phyloP scores from a whole-genome alignment of 345 rosid species.

The Acer yangbiense region DNA sequence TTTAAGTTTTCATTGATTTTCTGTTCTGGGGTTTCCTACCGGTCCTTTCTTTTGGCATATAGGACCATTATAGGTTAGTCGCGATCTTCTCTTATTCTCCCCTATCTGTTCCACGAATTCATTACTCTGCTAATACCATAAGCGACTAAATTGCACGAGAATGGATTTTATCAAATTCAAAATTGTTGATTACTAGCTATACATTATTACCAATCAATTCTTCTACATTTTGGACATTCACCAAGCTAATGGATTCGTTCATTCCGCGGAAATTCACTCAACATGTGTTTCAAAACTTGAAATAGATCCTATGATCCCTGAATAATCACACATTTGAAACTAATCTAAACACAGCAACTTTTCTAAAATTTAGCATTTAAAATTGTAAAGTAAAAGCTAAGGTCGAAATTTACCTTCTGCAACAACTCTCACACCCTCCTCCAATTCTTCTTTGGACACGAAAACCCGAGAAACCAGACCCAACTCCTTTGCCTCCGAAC shows the following conservation, averaged over 20 bases:
- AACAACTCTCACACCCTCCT: slow-evolving; percentile 40
- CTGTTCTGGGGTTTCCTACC: too few relatives aligned
- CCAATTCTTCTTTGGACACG: slow-evolving; percentile 58
- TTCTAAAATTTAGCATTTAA: not conserved
- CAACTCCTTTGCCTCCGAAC: slow-evolving; percentile 68
- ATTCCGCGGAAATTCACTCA: too few relatives aligned
- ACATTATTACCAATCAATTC: not conserved
- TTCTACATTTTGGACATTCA: not conserved
- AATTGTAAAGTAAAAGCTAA: not conserved
- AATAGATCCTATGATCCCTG: not conserved
- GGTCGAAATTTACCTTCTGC: slow-evolving; percentile 60
- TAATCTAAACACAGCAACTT: too few relatives aligned
- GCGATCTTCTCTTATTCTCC: too few relatives aligned
- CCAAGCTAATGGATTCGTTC: not conserved
- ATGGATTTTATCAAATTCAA: not conserved
- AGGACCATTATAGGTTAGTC: too few relatives aligned
- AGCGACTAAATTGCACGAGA: too few relatives aligned
- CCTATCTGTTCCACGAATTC: too few relatives aligned
- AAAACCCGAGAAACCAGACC: slow-evolving; percentile 77
- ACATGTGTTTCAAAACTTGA: not conserved
- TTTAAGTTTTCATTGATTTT: too few relatives aligned
- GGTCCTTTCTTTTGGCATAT: too few relatives aligned
- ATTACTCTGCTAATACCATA: too few relatives aligned
- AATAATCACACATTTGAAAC: not conserved
- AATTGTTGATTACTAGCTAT: not conserved